Percentiles rank a stretch among this genome's conserved stretches.
Evolutionary conservation across 2,329 filamentous ascomycete species (phyloP).

Genomic region (Apiospora phragmitis): DNA sequence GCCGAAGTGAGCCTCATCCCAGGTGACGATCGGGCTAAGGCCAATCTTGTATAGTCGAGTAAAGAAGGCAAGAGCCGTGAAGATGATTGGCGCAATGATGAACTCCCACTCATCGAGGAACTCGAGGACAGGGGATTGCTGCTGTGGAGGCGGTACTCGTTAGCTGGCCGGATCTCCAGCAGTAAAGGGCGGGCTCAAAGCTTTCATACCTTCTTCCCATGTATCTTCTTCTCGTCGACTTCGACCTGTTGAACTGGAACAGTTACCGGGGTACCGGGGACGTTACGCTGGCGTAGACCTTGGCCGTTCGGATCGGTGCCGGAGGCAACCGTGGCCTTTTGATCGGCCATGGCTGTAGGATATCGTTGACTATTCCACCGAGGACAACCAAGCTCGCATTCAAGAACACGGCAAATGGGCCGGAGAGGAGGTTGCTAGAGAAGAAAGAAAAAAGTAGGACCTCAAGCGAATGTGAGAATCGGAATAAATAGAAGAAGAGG

Average conservation of each 20-base stretch:
- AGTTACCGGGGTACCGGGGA: conserved; percentile 43
- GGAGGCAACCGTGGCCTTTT: conserved; percentile 58
- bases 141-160: conserved; percentile 24
- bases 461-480: conserved; percentile 16
- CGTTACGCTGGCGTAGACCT: conserved; percentile 56
- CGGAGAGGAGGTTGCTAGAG: conserved; percentile 8
- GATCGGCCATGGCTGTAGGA: conserved; percentile 50
- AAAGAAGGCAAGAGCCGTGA: conserved; percentile 63
- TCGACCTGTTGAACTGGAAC: conserved; percentile 41
- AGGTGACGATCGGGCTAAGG: conserved; percentile 65
- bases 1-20: conserved; percentile 75
- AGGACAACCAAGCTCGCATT: neutral
- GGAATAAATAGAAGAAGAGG: conserved; percentile 4
- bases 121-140: conserved; percentile 59
- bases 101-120: conserved; percentile 65
- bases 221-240: conserved; percentile 61
- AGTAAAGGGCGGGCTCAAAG: neutral
- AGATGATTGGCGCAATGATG: conserved; percentile 61
- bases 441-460: conserved; percentile 12
- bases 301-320: conserved; percentile 58
- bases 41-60: conserved; percentile 72
- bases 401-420: neutral
- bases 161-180: conserved; percentile 13
- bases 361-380: neutral
- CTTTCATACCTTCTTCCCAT: conserved; percentile 34